Percentiles rank a stretch among this genome's conserved stretches.
phyloP scores from a whole-genome alignment of 2,329 filamentous ascomycete genomes.

The Cercospora sp. region DNA sequence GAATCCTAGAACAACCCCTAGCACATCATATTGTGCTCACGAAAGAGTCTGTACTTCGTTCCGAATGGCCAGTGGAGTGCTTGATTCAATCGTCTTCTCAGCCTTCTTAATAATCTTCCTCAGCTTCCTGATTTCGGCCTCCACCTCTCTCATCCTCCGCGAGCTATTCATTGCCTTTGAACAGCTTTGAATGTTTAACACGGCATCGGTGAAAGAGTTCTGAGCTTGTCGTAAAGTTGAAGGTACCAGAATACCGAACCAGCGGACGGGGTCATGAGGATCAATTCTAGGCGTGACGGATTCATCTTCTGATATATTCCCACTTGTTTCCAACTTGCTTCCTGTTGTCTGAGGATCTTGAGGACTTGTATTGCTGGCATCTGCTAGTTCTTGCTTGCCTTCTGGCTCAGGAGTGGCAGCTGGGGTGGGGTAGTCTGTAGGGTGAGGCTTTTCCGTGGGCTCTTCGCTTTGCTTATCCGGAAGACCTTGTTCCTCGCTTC shows the following conservation, averaged over 20 bases:
- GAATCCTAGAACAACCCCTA: not conserved
- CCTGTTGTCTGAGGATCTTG: not conserved
- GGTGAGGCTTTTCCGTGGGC: not conserved
- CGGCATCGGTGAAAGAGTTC: constrained; percentile 53
- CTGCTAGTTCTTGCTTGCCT: not conserved
- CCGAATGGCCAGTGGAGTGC: not conserved
- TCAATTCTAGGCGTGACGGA: not conserved
- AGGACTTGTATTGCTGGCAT: not conserved
- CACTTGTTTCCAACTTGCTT: not conserved
- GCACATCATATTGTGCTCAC: not conserved
- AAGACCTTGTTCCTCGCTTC: not conserved
- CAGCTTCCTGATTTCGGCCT: constrained; percentile 66
- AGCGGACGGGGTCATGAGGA: constrained; percentile 56
- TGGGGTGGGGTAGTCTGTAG: constrained; percentile 29
- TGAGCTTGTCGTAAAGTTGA: constrained; percentile 59
- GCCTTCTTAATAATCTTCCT: constrained; percentile 50
- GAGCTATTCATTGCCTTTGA: constrained; percentile 60
- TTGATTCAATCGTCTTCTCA: constrained; percentile 23
- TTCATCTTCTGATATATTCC: constrained; percentile 1
- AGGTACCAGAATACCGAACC: constrained; percentile 58
- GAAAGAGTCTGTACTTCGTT: not conserved
- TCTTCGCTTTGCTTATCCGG: not conserved
- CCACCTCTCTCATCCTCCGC: constrained; percentile 62
- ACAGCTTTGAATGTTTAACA: constrained; percentile 59
- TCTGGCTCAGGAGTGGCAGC: constrained; percentile 49